Percentiles rank a stretch among this genome's conserved stretches.
Conservation (phyloP, 2,329 filamentous ascomycete species). For the Meredithiella fracta region DNA sequence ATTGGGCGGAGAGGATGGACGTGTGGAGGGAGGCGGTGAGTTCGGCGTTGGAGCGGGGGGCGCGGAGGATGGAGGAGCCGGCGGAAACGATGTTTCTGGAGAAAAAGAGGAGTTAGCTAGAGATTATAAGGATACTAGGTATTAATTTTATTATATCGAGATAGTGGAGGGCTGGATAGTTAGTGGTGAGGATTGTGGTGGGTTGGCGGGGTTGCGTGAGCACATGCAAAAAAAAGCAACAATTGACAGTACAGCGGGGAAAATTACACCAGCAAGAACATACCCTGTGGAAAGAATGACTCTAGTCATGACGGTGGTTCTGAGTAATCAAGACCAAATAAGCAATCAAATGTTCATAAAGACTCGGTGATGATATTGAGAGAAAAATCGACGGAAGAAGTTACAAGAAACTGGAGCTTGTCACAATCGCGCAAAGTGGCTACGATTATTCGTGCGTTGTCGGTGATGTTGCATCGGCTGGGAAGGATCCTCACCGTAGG, state of each 20-base stretch:
- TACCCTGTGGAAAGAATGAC: background rate
- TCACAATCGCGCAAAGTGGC: background rate
- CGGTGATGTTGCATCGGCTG: background rate
- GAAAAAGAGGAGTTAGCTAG: background rate
- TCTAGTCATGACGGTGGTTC: background rate
- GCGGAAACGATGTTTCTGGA: slow-evolving; percentile 61
- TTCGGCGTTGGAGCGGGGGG: slow-evolving; percentile 82
- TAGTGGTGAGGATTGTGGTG: background rate
- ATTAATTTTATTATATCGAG: background rate
- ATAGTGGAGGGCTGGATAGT: background rate
- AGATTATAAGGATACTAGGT: background rate
- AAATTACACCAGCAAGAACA: background rate
- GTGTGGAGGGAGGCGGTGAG: slow-evolving; percentile 73
- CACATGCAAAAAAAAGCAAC: background rate
- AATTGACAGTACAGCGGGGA: background rate
- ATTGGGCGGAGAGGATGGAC: slow-evolving; percentile 62
- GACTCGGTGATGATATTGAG: background rate
- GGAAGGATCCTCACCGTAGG: background rate
- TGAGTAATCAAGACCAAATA: background rate
- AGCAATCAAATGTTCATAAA: background rate
- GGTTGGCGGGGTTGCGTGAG: background rate
- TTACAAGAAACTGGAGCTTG: background rate
- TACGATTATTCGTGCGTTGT: background rate
- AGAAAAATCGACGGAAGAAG: background rate
- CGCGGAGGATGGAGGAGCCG: slow-evolving; percentile 69